Evolutionary conservation across 2,329 filamentous ascomycete genomes (phyloP).

Genomic region (Xylariales sp.): DNA sequence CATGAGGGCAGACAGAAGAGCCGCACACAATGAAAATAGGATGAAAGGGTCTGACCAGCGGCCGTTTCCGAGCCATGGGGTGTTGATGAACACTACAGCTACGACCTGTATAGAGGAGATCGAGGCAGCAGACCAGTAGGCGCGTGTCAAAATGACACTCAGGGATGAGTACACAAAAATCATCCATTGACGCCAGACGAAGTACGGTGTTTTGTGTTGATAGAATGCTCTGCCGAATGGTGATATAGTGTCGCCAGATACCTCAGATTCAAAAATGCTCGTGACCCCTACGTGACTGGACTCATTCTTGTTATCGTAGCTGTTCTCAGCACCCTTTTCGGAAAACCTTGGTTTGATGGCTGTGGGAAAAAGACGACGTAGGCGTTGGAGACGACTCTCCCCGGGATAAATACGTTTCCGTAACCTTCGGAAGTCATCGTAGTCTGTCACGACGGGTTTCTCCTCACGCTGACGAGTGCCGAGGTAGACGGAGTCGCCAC

Average conservation of each 20-base stretch:
- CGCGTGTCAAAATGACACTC: slow-evolving; percentile 57
- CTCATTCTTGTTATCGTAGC: not conserved
- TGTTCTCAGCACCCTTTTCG: slow-evolving; percentile 6
- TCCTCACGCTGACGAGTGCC: slow-evolving; percentile 9
- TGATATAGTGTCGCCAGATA: slow-evolving; percentile 12
- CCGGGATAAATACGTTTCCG: not conserved
- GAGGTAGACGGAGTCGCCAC: slow-evolving; percentile 31
- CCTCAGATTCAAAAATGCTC: not conserved
- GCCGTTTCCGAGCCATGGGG: slow-evolving; percentile 20
- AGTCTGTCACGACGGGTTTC: slow-evolving; percentile 7
- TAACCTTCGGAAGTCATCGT: not conserved
- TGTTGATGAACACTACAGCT: slow-evolving; percentile 40
- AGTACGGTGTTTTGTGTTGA: slow-evolving; percentile 61
- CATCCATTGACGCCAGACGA: slow-evolving; percentile 58
- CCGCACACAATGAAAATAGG: slow-evolving; percentile 56
- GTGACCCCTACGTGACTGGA: not conserved
- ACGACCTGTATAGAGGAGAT: slow-evolving; percentile 60
- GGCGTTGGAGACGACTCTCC: not conserved
- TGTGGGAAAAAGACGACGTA: not conserved
- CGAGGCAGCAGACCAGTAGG: slow-evolving; percentile 64
- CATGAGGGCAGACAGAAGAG: slow-evolving; percentile 57
- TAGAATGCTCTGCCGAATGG: slow-evolving; percentile 70
- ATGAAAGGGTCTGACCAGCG: slow-evolving; percentile 41
- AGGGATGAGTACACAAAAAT: slow-evolving; percentile 64
- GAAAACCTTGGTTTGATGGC: not conserved